These are phyloP conservation scores for Conoideocrella luteorostrata DNA, from an alignment of 2,329 filamentous ascomycete species.

Conservation along the genomic window DNA sequence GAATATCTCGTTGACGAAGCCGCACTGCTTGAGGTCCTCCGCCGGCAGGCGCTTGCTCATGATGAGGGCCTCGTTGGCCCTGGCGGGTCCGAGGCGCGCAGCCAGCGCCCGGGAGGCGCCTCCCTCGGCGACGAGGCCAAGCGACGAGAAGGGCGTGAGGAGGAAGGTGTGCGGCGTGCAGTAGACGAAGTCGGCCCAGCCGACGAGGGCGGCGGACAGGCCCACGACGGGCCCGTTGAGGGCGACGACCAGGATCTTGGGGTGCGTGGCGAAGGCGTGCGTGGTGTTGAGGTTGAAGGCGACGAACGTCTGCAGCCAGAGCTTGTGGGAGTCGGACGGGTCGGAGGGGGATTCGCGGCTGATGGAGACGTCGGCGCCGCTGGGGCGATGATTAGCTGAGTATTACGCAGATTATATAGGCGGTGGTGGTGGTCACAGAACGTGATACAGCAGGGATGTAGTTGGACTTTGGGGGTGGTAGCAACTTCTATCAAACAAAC, in stretches of 20 bases:
- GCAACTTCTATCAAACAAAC: no score
- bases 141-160: constrained; percentile 82
- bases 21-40: constrained; percentile 66
- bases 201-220: constrained; percentile 75
- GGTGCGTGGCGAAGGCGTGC: constrained; percentile 84
- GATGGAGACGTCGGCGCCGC: constrained; percentile 71
- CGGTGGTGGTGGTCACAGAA: no score
- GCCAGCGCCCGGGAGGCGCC: constrained; percentile 74
- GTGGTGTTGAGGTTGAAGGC: constrained; percentile 85
- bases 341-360: constrained; percentile 35
- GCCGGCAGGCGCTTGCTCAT: constrained; percentile 74
- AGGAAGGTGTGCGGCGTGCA: constrained; percentile 73
- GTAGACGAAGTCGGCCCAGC: constrained; percentile 90
- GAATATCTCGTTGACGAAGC: constrained; percentile 85
- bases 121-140: constrained; percentile 87
- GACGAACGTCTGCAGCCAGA: constrained; percentile 67
- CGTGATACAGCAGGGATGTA: background rate
- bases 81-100: constrained; percentile 67
- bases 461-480: no score
- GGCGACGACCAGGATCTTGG: constrained; percentile 85
- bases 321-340: constrained; percentile 33
- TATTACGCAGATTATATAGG: no score
- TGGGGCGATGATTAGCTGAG: constrained; percentile 26
- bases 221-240: constrained; percentile 91
- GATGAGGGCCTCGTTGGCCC: constrained; percentile 87